Evolutionary conservation across 2,329 filamentous ascomycete species (phyloP), one percentile per base, ranked within the genome.

Genomic region (Calonectria pseudoreteaudii): DNA sequence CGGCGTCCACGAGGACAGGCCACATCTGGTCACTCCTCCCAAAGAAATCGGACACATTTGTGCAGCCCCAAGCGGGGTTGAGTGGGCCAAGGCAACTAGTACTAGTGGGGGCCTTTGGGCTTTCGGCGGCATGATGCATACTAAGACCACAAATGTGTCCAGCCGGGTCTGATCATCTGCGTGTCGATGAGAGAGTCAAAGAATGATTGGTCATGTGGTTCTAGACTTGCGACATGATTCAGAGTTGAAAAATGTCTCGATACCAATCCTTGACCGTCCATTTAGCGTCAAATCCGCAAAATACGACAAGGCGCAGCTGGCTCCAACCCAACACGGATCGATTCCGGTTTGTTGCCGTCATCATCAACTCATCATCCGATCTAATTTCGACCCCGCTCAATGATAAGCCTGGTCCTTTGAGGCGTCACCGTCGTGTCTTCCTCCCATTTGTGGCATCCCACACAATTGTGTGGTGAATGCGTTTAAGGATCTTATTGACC

Each of bases 101-200:
- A n/a, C 28, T n/a, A n/a, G n/a, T n/a, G n/a, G n/a, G n/a, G 7
- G 2, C 8, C 3, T 4, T 23, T 13, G n/a, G 1, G 20, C 5
- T 11, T 53, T 31, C 1, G 28, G 28, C 18, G 26, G 5, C 30
- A 56, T 13, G 8, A 2, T 56, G 18, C 28, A 56, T 9, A 20
- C n/a, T 34, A 13, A 34, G 30, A 56, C 9, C 52, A 56, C 52
- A 56, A 34, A 30, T 56, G 52, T 56, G 52, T 13, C 20, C 13
- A 4, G 26, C 13, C 5, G n/a, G 13, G n/a, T 13, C 44, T 3
- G 6, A 3, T 9, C n/a, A 23, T 13, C 18, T n/a, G 30, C 30
- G 2, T n/a, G 28, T n/a, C 30, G 20, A 3, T 2, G 7, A 34
- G 13, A n/a, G 10, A n/a, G 52, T 34, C 2, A 11, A 16, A 18